phyloP scores from a whole-genome alignment of 176 grass and related monocot species.

The Leersia perrieri region DNA sequence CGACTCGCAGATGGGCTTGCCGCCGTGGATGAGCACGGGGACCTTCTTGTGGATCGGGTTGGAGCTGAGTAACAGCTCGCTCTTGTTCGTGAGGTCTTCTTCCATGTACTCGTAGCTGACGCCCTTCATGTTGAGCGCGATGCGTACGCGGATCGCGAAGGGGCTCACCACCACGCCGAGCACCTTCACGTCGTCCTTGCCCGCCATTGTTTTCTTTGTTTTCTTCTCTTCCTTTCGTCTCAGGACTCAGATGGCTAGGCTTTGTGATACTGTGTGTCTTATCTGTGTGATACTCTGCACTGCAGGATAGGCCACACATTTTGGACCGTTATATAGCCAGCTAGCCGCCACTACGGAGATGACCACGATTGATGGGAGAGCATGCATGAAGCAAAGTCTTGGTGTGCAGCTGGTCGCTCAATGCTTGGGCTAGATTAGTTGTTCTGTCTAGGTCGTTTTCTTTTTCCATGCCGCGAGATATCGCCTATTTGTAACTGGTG shows the following conservation, averaged over 20 bases:
- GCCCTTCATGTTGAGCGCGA: conserved; percentile 22
- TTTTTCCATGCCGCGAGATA: too few relatives aligned
- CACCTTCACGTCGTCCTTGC: conserved; percentile 18
- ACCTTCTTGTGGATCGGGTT: conserved; percentile 73
- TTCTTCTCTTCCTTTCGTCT: neutral
- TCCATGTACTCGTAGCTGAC: conserved; percentile 1
- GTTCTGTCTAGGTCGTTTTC: too few relatives aligned
- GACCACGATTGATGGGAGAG: too few relatives aligned
- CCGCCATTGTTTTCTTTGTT: neutral
- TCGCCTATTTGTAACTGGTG: too few relatives aligned
- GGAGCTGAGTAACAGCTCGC: conserved; percentile 41
- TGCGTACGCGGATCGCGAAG: conserved; percentile 6
- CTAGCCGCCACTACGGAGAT: too few relatives aligned
- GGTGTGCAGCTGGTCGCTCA: too few relatives aligned
- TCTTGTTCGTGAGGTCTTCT: conserved; percentile 27
- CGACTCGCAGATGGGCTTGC: conserved; percentile 47
- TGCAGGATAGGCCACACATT: neutral
- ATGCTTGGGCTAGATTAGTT: too few relatives aligned
- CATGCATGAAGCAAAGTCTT: too few relatives aligned
- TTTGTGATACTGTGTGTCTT: too few relatives aligned
- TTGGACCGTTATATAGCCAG: neutral
- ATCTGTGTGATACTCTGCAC: neutral
- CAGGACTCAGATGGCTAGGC: neutral
- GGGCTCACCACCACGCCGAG: conserved; percentile 7
- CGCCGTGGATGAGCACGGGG: conserved; percentile 57